These are phyloP conservation scores for Eucalyptus sideroxylon DNA, from an alignment of 345 rosid genomes.

Conservation along the genomic window DNA sequence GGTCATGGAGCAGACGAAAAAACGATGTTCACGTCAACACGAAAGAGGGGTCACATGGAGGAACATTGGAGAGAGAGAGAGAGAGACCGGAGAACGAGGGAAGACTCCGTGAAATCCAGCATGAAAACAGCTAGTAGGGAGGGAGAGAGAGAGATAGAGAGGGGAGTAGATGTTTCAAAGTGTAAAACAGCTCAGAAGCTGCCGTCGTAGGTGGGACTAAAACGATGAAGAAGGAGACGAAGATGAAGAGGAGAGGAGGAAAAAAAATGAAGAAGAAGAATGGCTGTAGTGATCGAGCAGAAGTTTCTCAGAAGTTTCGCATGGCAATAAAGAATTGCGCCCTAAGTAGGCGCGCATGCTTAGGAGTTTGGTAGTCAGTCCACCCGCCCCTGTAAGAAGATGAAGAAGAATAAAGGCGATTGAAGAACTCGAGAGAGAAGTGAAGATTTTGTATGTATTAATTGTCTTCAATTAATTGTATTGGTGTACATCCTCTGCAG, in stretches of 20 bases:
- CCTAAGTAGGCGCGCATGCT: background rate
- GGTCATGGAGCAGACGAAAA: no score
- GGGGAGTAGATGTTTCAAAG: background rate
- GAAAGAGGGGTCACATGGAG: no score
- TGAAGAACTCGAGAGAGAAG: no score
- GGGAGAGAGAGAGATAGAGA: background rate
- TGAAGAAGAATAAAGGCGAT: no score
- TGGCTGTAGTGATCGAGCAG: background rate
- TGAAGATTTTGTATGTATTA: no score
- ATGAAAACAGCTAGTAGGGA: background rate
- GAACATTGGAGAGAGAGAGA: background rate
- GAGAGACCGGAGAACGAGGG: background rate
- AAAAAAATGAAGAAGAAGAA: background rate
- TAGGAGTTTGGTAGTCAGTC: background rate
- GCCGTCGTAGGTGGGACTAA: background rate
- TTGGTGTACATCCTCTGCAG: no score
- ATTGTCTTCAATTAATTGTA: no score
- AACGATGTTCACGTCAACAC: no score
- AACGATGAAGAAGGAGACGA: background rate
- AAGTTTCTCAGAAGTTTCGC: background rate
- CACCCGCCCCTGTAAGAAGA: no score
- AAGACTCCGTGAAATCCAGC: background rate
- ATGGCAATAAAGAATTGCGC: background rate
- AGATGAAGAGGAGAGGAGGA: background rate
- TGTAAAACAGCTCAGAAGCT: background rate